Percentiles rank a stretch among this genome's conserved stretches.
These are phyloP conservation scores for Ammopiptanthus mongolicus DNA, from an alignment of 306 rosid genomes.

Conservation along the genomic window DNA sequence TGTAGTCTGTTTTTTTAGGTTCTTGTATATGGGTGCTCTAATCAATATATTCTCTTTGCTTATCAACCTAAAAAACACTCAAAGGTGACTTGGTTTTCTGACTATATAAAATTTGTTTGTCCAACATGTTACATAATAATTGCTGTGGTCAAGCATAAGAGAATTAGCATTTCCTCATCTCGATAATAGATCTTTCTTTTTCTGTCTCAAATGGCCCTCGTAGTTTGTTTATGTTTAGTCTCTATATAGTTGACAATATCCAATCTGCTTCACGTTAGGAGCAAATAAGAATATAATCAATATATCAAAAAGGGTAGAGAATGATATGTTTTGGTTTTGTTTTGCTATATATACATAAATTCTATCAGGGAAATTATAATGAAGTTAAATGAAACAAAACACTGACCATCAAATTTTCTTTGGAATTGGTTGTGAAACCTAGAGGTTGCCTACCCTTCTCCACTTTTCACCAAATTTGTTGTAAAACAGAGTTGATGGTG, in stretches of 20 bases:
- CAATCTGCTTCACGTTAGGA: conserved; percentile 13
- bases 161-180: neutral
- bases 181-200: neutral
- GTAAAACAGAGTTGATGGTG: conserved; percentile 34
- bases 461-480: conserved; percentile 28
- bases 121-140: neutral
- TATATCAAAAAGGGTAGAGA: neutral
- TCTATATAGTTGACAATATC: neutral
- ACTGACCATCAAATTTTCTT: neutral
- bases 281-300: neutral
- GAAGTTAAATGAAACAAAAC: neutral
- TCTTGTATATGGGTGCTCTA: too few relatives aligned
- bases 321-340: neutral
- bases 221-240: neutral
- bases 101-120: neutral
- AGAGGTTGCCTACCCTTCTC: neutral
- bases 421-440: conserved; percentile 15
- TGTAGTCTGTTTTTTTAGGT: too few relatives aligned
- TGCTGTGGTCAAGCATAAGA: conserved; percentile 12
- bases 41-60: too few relatives aligned
- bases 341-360: neutral
- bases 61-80: too few relatives aligned
- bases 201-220: conserved; percentile 1
- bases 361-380: neutral
- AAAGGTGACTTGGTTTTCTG: neutral